Base-by-base conservation (phyloP, 164 flowering plant genomes). In the Umbilicus rupestris region DNA sequence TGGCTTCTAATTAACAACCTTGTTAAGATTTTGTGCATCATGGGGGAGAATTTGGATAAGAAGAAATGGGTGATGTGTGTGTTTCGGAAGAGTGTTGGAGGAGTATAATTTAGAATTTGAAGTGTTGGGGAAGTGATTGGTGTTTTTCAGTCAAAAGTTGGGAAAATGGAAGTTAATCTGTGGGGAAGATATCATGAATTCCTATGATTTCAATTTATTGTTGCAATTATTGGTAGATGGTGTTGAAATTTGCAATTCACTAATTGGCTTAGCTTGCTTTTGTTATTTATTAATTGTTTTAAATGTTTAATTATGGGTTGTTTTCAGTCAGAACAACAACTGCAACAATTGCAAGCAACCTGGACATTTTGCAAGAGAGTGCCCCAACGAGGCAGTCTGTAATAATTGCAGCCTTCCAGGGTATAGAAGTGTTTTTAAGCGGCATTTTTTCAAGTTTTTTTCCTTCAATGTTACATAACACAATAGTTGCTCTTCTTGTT, bases 341-440 rank as follows among this genome's bases (percentile, higher is more conserved):
- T 83, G 90, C 79, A 85, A 85, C 74, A 85, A 85, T 65, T 85
- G 90, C 75, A 85, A 81, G 73, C 78, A 84, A 7, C 86, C 84
- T 7, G 90, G 90, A 28, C 90, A 85, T 75, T 85, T 65, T 82
- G 90, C 86, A 58, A 80, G 87, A 67, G 87, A 83, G 45, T 85
- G 90, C 75, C 79, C 86, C 8, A 83, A 84, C 78, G 82, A 77
- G 55, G 83, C 81, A 30, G 74, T 83, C 29, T 85, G 90, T 65
- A 85, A 83, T 77, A 83, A 83, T 68, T 85, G 87, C 63, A 74
- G 80, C 5, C 83, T 83, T 66, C 82, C 87, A 19, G 90, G 90
- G 87, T 85, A 77, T 75, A 69, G 22, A 44, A 68, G 35, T 68
- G 55, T 30, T 20, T 59, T 30, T 39, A 35, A 70, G 55, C 45